Evolutionary conservation across 2,329 filamentous ascomycete genomes (phyloP).

Genomic region (Didymella keratinophila): DNA sequence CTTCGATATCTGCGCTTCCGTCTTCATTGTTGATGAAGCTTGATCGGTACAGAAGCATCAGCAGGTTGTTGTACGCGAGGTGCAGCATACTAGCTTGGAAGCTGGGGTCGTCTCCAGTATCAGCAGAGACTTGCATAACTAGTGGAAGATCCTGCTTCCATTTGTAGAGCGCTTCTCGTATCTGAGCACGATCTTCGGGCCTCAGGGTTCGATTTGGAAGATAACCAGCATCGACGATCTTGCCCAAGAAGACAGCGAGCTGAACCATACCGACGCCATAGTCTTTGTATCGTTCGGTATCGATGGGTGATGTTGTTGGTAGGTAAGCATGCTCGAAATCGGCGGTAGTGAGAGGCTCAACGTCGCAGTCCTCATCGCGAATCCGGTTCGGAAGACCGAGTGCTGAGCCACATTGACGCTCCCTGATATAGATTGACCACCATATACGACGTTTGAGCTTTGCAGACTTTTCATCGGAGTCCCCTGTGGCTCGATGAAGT

Average conservation of each 20-base stretch:
- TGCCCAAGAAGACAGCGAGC: conserved; percentile 49
- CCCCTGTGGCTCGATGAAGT: conserved; percentile 50
- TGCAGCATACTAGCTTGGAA: conserved; percentile 54
- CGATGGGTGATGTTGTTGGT: conserved; percentile 32
- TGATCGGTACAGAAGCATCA: conserved; percentile 56
- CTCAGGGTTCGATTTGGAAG: conserved; percentile 33
- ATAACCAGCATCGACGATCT: conserved; percentile 51
- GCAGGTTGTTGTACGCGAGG: conserved; percentile 58
- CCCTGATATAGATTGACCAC: conserved; percentile 63
- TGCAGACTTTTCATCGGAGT: conserved; percentile 38
- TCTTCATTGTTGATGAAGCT: conserved; percentile 51
- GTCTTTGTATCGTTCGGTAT: conserved; percentile 45
- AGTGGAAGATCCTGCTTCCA: conserved; percentile 54
- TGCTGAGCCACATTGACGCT: conserved; percentile 58
- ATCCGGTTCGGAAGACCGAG: conserved; percentile 58
- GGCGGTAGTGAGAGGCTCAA: conserved; percentile 48
- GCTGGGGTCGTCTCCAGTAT: conserved; percentile 41
- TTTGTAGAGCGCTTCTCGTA: conserved; percentile 46
- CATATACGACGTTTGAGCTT: conserved; percentile 59
- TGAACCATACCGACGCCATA: conserved; percentile 52
- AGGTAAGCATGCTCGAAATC: conserved; percentile 51
- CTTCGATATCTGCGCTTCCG: conserved; percentile 46
- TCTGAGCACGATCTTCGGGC: conserved; percentile 25
- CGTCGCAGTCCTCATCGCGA: conserved; percentile 60
- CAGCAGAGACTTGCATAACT: conserved; percentile 45